These are phyloP conservation scores for Candolleomyces aberdarensis DNA, from an alignment of 768 basidiomycete species.

Conservation along the genomic window DNA sequence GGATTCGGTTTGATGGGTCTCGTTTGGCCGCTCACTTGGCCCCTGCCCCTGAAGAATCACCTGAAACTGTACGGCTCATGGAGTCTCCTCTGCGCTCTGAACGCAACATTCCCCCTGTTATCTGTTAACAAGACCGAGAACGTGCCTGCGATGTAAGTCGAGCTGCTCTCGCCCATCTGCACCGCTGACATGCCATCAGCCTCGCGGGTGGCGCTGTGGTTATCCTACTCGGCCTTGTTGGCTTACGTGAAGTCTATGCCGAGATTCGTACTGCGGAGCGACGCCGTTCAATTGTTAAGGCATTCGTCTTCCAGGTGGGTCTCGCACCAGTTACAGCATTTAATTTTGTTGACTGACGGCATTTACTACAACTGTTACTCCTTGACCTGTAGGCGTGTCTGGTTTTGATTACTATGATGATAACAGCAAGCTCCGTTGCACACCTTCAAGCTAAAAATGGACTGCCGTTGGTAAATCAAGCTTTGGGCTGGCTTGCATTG, in stretches of 20 bases:
- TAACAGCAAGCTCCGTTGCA: constrained; percentile 56
- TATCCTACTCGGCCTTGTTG: constrained; percentile 29
- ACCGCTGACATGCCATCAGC: constrained; percentile 22
- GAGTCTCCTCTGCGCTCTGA: constrained; percentile 49
- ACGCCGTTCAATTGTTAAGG: neutral
- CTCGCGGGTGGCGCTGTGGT: constrained; percentile 47
- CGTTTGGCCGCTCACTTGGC: constrained; percentile 66
- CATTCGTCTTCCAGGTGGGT: constrained; percentile 26
- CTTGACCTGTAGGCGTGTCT: constrained; percentile 36
- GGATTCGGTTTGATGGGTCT: constrained; percentile 59
- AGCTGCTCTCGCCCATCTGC: neutral
- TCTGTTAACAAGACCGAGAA: constrained; percentile 71
- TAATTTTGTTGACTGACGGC: neutral
- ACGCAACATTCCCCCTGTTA: constrained; percentile 67
- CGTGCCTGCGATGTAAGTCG: constrained; percentile 53
- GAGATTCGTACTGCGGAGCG: constrained; percentile 4
- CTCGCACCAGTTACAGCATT: neutral
- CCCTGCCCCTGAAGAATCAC: constrained; percentile 23
- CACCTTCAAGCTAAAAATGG: constrained; percentile 67
- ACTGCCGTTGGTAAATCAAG: constrained; percentile 57
- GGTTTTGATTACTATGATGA: constrained; percentile 42
- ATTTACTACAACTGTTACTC: neutral
- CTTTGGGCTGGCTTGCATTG: constrained; percentile 62
- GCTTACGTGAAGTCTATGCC: constrained; percentile 7
- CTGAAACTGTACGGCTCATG: constrained; percentile 28